Evolutionary conservation across 108 stramenopile genomes (phyloP).

Genomic region (Seminavis robusta): DNA sequence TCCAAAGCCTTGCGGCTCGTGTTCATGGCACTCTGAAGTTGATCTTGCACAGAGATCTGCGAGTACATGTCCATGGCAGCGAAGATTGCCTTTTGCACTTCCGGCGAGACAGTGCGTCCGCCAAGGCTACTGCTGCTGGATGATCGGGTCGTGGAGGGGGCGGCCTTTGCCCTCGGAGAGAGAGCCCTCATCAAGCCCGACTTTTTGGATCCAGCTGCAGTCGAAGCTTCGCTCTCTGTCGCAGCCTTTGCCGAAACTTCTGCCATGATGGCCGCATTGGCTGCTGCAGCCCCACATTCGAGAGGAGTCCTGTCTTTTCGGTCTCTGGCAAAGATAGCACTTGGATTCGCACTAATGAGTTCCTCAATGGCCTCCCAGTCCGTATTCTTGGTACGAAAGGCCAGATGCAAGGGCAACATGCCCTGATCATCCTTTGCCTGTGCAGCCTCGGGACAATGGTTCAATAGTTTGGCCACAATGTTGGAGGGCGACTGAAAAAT

Average conservation of each 20-base stretch:
- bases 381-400: constrained; percentile 63
- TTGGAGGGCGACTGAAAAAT: constrained; percentile 68
- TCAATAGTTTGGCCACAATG: constrained; percentile 48
- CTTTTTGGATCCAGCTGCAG: no score
- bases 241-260: constrained; percentile 18
- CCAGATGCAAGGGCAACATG: constrained; percentile 79
- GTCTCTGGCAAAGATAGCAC: constrained; percentile 64
- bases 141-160: no score
- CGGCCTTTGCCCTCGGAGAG: no score
- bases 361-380: constrained; percentile 54
- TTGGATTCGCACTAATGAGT: constrained; percentile 67
- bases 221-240: no score
- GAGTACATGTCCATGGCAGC: constrained; percentile 38
- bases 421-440: constrained; percentile 82
- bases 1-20: constrained; percentile 16
- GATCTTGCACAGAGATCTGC: constrained; percentile 37
- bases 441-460: constrained; percentile 53
- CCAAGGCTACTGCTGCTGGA: no score
- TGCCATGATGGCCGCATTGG: not conserved
- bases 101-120: no score
- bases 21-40: constrained; percentile 13
- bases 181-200: no score
- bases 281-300: constrained; percentile 17
- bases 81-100: constrained; percentile 29
- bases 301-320: constrained; percentile 79